Evolutionary conservation across 441 rosid genomes (phyloP).

Genomic region (Cnidoscolus chayamansa): DNA sequence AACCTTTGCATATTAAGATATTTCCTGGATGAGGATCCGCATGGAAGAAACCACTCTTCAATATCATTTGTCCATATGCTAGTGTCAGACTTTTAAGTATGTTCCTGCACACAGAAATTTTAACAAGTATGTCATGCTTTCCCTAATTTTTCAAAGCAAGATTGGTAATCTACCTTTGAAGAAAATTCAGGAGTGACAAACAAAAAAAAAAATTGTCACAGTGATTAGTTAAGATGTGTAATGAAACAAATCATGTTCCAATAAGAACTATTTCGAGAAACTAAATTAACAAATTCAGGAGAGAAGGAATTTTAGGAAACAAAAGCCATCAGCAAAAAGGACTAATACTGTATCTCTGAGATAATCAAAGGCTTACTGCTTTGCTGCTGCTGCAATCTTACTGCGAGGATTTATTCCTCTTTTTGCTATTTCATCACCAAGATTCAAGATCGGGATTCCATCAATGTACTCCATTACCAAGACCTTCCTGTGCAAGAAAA

Average conservation of each 20-base stretch:
- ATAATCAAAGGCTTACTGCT: conserved; percentile 70
- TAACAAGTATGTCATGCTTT: conserved; percentile 19
- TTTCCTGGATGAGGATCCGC: conserved; percentile 99
- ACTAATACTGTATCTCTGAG: conserved; percentile 29
- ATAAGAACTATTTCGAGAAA: too few relatives aligned
- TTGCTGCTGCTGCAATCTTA: conserved; percentile 83
- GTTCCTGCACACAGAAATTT: conserved; percentile 47
- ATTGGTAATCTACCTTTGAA: neutral
- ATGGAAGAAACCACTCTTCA: conserved; percentile 93
- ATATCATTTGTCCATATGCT: conserved; percentile 95
- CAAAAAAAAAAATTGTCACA: too few relatives aligned
- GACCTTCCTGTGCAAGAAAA: conserved; percentile 52
- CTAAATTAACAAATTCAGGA: too few relatives aligned
- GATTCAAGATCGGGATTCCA: conserved; percentile 86
- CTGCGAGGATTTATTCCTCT: conserved; percentile 88
- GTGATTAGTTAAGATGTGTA: too few relatives aligned
- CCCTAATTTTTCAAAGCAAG: neutral
- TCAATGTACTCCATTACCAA: conserved; percentile 89
- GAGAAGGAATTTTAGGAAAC: neutral
- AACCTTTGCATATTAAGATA: conserved; percentile 82
- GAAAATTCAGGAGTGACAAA: neutral
- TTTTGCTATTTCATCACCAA: conserved; percentile 83
- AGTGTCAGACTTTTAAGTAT: conserved; percentile 72
- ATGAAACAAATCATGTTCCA: too few relatives aligned
- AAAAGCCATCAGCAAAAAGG: conserved; percentile 15